These are phyloP conservation scores for Canna indica DNA, from an alignment of 176 grass and related monocot species.

Conservation along the genomic window DNA sequence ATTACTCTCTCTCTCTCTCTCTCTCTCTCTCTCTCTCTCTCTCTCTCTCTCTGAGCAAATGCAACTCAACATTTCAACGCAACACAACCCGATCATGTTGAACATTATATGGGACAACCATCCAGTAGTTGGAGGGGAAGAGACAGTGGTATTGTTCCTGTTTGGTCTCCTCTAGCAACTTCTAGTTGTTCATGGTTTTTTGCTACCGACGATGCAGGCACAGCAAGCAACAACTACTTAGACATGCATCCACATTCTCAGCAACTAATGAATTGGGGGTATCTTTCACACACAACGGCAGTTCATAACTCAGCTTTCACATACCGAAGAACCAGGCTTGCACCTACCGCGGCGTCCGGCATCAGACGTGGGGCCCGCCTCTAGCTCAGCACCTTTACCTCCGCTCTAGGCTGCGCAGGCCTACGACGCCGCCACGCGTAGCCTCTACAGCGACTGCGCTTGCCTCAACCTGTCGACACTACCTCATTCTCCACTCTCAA, in stretches of 20 bases:
- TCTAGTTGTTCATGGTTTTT: not conserved
- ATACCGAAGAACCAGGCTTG: slow-evolving; percentile 85
- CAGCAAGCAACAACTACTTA: not conserved
- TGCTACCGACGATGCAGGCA: not conserved
- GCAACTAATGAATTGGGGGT: not conserved
- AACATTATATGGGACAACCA: too few relatives aligned
- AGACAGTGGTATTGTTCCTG: not conserved
- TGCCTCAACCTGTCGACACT: not conserved
- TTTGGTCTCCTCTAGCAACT: not conserved
- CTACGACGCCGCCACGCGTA: not conserved
- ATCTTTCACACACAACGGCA: too few relatives aligned
- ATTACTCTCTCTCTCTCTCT: not conserved
- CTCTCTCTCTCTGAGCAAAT: not conserved
- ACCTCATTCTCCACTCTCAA: too few relatives aligned
- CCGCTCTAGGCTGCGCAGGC: not conserved
- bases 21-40: not conserved
- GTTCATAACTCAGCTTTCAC: too few relatives aligned
- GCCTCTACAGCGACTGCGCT: slow-evolving; percentile 6
- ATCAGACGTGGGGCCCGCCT: slow-evolving; percentile 52
- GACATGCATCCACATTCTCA: not conserved
- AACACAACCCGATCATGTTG: too few relatives aligned
- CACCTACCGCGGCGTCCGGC: slow-evolving; percentile 76
- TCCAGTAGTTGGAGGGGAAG: too few relatives aligned
- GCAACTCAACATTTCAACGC: not conserved
- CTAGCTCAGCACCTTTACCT: slow-evolving; percentile 16